phyloP scores from a whole-genome alignment of 2,329 filamentous ascomycete genomes.

The Colletotrichum sp. region DNA sequence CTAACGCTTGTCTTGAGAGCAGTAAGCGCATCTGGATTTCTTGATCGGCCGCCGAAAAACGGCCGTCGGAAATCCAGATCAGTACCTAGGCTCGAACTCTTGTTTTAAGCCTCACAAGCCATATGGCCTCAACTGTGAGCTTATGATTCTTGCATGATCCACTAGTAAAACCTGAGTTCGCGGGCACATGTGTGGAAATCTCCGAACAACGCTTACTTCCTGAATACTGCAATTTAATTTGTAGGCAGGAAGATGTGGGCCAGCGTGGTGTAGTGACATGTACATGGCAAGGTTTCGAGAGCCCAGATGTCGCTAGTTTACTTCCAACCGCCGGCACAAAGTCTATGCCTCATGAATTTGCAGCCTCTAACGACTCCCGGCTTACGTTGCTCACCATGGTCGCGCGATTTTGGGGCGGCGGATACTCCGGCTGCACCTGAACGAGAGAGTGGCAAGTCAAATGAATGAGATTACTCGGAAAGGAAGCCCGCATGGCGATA shows the following conservation, averaged over 20 bases:
- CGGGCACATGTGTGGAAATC: neutral
- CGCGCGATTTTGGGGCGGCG: neutral
- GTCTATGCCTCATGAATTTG: neutral
- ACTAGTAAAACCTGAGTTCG: neutral
- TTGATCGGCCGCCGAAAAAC: neutral
- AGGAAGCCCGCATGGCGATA: neutral
- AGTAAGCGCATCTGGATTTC: neutral
- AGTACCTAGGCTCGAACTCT: neutral
- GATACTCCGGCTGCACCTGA: neutral
- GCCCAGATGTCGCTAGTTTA: neutral
- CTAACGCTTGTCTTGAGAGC: neutral
- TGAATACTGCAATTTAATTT: neutral
- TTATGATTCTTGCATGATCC: neutral
- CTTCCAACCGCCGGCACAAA: neutral
- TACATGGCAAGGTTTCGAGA: neutral
- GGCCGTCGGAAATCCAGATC: neutral
- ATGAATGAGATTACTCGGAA: neutral
- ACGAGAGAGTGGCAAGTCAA: neutral
- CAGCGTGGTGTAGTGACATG: neutral
- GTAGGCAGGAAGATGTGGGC: neutral
- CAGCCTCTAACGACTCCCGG: neutral
- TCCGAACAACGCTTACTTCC: neutral
- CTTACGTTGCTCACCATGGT: neutral
- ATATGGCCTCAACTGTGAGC: neutral
- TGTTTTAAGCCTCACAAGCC: neutral